Percentiles rank a stretch among this genome's conserved stretches.
Conservation (phyloP, 176 grass and related monocot species). For the barley (Hordeum vulgare) region MorexV3_pseudomolecules_assembly NC_058520.1:595903230-595903729, state of each 20-base stretch:
- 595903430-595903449: neutral
- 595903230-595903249: no score
- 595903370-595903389: neutral
- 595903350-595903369: no score
- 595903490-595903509: neutral
- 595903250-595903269: no score
- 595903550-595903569: neutral
- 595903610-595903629: neutral
- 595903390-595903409: neutral
- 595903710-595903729: neutral
- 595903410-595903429: neutral
- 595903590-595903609: neutral
- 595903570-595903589: neutral
- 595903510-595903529: no score
- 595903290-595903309: neutral
- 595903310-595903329: neutral
- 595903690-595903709: neutral
- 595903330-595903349: neutral
- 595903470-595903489: neutral
- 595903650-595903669: neutral
- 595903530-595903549: no score
- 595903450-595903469: neutral
- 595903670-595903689: neutral
- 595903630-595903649: neutral
- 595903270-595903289: no score